Evolutionary conservation across 208 protist species (phyloP).

Genomic region (Porcisia deanei): DNA sequence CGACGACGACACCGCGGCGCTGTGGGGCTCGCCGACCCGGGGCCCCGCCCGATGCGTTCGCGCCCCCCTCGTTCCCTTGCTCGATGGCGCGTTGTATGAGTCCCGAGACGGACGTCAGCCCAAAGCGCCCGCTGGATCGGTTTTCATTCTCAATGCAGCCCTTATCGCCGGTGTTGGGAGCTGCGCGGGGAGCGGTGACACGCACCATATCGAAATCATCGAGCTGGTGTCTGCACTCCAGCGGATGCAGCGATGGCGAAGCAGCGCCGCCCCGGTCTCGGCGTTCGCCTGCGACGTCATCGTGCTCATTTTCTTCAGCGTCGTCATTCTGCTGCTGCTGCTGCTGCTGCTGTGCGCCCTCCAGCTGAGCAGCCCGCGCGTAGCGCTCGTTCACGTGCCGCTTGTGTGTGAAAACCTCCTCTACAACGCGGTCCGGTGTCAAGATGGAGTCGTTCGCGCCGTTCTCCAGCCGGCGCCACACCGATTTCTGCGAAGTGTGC

Average conservation of each 20-base stretch:
- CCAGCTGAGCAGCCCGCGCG: slow-evolving; percentile 40
- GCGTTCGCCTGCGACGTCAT: slow-evolving; percentile 16
- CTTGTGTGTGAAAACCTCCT: slow-evolving; percentile 67
- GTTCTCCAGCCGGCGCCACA: slow-evolving; percentile 70
- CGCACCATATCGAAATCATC: slow-evolving; percentile 25
- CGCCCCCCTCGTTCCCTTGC: not conserved
- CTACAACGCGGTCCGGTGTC: slow-evolving; percentile 51
- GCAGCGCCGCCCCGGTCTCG: slow-evolving; percentile 14
- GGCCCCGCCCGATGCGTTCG: not conserved
- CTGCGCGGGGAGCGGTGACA: slow-evolving; percentile 4
- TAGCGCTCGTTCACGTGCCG: slow-evolving; percentile 75
- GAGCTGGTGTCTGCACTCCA: not conserved
- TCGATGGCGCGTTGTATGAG: slow-evolving; percentile 24
- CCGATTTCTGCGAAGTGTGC: slow-evolving; percentile 63
- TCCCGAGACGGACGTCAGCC: slow-evolving; percentile 4
- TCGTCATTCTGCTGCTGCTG: not conserved
- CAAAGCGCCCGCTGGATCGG: slow-evolving; percentile 3
- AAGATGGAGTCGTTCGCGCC: slow-evolving; percentile 63
- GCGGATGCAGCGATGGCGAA: not conserved
- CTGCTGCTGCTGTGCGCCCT: slow-evolving; percentile 20
- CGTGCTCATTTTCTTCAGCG: slow-evolving; percentile 6
- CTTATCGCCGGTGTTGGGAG: not conserved
- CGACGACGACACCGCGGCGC: not conserved
- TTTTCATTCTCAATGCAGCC: not conserved
- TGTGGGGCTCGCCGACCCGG: not conserved